A percentile compares a stretch with the other conserved stretches of the same genome.
Conservation (phyloP, 148 eudicot species). For the Cornus kousa region DNA sequence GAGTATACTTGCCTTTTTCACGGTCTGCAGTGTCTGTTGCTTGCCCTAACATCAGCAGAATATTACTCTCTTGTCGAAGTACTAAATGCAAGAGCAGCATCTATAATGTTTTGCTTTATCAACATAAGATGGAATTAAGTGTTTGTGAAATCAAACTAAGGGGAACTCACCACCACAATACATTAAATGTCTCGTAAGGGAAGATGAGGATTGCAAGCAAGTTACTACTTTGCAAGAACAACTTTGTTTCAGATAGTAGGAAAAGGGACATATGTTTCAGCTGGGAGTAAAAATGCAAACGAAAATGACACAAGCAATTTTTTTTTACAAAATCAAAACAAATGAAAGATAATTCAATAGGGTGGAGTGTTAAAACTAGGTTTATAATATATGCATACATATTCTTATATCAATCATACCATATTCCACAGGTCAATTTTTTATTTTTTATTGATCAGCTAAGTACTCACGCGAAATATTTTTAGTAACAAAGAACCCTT, state of each 20-base stretch:
- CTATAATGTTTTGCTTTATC: neutral
- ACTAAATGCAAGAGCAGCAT: neutral
- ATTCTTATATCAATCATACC: neutral
- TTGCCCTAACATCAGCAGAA: conserved; percentile 44
- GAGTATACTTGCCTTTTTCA: conserved; percentile 68
- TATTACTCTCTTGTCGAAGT: neutral
- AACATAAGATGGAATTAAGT: neutral
- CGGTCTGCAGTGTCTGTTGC: conserved; percentile 39
- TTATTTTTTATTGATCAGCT: too few species aligned
- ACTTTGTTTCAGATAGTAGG: neutral
- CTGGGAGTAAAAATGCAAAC: neutral
- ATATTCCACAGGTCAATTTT: neutral
- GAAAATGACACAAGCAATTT: neutral
- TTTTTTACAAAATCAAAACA: neutral
- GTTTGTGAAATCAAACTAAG: neutral
- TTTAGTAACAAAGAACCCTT: too few species aligned
- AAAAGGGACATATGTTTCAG: neutral
- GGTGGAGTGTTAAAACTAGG: neutral
- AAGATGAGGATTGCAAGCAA: neutral
- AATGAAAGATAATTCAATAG: neutral
- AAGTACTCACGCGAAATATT: too few species aligned
- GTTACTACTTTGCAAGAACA: neutral
- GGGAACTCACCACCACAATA: neutral
- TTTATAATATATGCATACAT: too few species aligned
- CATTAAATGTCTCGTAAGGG: too few species aligned